Base-by-base conservation (phyloP, 139 green algal genomes). In the Bryopsis sp. region DNA sequence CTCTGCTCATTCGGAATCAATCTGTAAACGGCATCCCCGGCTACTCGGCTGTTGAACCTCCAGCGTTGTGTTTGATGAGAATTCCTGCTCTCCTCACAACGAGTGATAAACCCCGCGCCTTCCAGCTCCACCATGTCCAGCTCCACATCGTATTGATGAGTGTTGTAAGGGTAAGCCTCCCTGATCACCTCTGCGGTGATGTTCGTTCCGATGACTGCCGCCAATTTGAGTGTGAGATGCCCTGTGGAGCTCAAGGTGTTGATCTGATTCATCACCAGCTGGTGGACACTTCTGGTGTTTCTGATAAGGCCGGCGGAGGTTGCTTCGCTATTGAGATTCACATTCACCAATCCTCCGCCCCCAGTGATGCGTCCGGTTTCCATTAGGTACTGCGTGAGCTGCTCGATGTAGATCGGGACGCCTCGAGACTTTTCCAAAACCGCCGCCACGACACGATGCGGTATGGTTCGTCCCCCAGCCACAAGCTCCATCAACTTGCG, bases 401-500 rank as follows among this genome's bases (percentile, higher is more conserved):
- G 54, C n/a, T 63, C 54, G n/a, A 63, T 29, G n/a, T 63, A 63
- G n/a, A 63, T n/a, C n/a, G 54, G 54, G 54, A 63, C n/a, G 11
- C 54, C 54, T 35, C n/a, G 7, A 7, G 19, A 35, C 26, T 63
- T 63, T 76, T 90, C 85, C 74, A 75, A 82, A 31, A 91, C 64
- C 39, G 81, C 70, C 29, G 66, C 37, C 24, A 85, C 81, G n/a
- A 83, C 77, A 46, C 86, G 62, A 2, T 78, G 57, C 0, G 73
- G 64, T 72, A 82, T 79, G 67, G 68, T 67, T 37, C 58, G 62
- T 31, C 71, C 72, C 24, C 39, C 69, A 19, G 78, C 58, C 15
- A 83, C 54, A 19, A 36, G 7, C 7, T 63, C 11, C 11, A 63
- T 63, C 54, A 34, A 7, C 54, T 63, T 19, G 11, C 15, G 11